Evolutionary conservation across 2,329 filamentous ascomycete genomes (phyloP), one percentile per base, ranked within the genome.

Genomic region (Alternaria ethzedia): DNA sequence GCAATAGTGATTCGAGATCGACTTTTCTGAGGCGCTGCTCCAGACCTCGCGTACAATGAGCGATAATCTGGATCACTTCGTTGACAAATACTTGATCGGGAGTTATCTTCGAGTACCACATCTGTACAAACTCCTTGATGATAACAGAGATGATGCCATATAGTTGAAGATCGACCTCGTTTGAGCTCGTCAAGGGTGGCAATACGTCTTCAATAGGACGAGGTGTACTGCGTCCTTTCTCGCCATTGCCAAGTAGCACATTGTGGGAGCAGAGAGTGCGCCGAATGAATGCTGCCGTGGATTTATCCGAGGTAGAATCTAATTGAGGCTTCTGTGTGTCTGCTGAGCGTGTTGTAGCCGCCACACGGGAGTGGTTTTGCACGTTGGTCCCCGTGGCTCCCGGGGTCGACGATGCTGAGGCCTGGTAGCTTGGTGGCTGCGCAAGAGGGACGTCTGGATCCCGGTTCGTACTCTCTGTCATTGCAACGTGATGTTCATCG

Each of bases 21-120:
- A 96, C 87, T 75, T 90, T 89, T 62, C 93, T 87, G 63, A 97
- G 81, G 71, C 96, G 88, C 82, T 97, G 91, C 82, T 98, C 96
- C 62, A 99, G 81, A 8, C 90, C 93, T 61, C 93, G 87, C 44
- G 93, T 97, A 79, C 92, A 96, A 80, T 98, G 95, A 44, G 95
- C 96, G 74, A 98, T 92, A 69, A 97, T 90, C 75, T 93, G 92
- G 57, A 98, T 86, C 61, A 97, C 87, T 82, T 97, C 94, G 70
- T 91, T 90, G 64, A 96, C 90, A 76, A 99, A 96, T 12, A 88
- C 86, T 77, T 94, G 91, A 80, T 99, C 95, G 4, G 93, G 89
- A 2, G 95, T 97, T 79, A 99, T 96, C 79, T 91, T 95, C 68
- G 85, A 86, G 83, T 99, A 99, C 96, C 96, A 99, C 30, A 89